Evolutionary conservation across 1,139 yeast genomes (phyloP).

Genomic region (Candida pseudoviswanathii): DNA sequence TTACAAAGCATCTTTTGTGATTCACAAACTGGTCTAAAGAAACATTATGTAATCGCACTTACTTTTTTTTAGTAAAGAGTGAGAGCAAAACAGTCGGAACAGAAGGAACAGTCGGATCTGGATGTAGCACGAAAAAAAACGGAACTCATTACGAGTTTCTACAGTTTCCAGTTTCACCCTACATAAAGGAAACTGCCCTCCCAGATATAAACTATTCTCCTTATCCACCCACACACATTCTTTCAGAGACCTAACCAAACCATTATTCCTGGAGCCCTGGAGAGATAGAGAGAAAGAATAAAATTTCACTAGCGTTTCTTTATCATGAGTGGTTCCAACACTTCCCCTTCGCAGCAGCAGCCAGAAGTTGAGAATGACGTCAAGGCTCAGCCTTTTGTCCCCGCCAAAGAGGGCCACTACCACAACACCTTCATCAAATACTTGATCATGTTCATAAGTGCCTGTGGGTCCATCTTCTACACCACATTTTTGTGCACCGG

Average conservation of each 20-base stretch:
- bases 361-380: slow-evolving; percentile 2
- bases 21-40: too few species aligned
- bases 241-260: not conserved
- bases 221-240: not conserved
- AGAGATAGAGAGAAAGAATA: too few species aligned
- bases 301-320: not conserved
- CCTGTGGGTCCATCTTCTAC: slow-evolving; percentile 32
- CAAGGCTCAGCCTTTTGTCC: not conserved
- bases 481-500: slow-evolving; percentile 25
- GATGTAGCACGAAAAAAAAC: not conserved
- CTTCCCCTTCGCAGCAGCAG: not conserved
- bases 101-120: slow-evolving; percentile 5
- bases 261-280: not conserved
- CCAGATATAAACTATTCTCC: not conserved
- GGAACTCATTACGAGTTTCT: not conserved
- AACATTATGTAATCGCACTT: not conserved
- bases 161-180: not conserved
- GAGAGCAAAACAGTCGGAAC: not conserved
- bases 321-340: not conserved
- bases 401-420: not conserved
- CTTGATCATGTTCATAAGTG: slow-evolving; percentile 28
- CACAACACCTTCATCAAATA: slow-evolving; percentile 22
- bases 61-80: not conserved
- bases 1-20: too few species aligned
- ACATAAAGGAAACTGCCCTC: too few species aligned